Conservation (phyloP, 73 alveolate genomes). For the Paramecium tetraurelia region DNA sequence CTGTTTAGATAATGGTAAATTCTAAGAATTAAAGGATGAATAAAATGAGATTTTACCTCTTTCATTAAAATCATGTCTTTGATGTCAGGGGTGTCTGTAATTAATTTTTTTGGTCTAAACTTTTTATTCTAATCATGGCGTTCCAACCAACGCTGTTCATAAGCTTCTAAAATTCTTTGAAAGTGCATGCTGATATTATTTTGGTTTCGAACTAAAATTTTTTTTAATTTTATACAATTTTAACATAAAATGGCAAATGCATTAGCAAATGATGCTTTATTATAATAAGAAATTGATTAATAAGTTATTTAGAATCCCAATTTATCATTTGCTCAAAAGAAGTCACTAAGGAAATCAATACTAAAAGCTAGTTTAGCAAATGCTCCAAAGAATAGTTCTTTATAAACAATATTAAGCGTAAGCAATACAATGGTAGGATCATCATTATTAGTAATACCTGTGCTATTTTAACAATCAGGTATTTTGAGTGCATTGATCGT, state of each 20-base stretch:
- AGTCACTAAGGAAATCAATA: background rate
- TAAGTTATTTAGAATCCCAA: background rate
- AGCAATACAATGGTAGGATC: conserved; percentile 45
- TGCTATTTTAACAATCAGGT: background rate
- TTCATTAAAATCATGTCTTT: background rate
- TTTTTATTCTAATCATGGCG: background rate
- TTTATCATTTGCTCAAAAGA: background rate
- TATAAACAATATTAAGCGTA: conserved; percentile 17
- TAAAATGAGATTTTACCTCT: background rate
- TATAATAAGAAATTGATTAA: background rate
- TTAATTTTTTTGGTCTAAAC: background rate
- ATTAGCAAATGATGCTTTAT: background rate
- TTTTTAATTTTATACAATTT: background rate
- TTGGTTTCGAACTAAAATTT: background rate
- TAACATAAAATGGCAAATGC: background rate
- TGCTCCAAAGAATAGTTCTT: background rate
- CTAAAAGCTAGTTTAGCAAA: background rate
- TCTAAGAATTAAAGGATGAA: background rate
- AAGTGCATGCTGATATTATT: background rate
- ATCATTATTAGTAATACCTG: conserved; percentile 2
- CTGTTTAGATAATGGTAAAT: background rate
- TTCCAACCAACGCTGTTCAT: background rate
- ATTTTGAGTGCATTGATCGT: conserved; percentile 12
- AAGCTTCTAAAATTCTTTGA: background rate
- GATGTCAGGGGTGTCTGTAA: background rate